Conservation (phyloP, 2,329 filamentous ascomycete species). For the Fusarium staphyleae region DNA sequence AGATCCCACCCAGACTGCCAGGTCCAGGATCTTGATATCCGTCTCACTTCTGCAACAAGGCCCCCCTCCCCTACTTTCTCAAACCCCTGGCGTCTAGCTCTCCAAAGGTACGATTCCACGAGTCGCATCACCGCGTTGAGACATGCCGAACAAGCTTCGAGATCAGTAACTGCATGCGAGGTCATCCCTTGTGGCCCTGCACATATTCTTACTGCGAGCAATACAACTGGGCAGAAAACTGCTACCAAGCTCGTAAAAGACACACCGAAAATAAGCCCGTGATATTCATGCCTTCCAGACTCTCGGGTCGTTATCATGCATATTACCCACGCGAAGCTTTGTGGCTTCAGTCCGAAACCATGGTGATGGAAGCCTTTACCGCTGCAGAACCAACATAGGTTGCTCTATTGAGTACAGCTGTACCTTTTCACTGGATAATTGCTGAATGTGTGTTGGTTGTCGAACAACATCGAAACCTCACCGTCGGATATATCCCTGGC, state of each 20-base stretch:
- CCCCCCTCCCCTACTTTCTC: neutral
- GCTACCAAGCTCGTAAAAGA: neutral
- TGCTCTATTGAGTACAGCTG: neutral
- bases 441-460: too few species aligned
- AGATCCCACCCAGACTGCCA: neutral
- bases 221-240: neutral
- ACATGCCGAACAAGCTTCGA: neutral
- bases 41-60: conserved; percentile 11
- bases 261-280: neutral
- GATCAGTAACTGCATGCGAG: neutral
- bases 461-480: too few species aligned
- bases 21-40: neutral
- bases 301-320: neutral
- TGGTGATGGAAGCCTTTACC: neutral
- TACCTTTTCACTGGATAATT: neutral
- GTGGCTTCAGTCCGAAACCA: neutral
- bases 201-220: neutral
- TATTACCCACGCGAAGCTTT: too few species aligned
- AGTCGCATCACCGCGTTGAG: neutral
- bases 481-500: neutral
- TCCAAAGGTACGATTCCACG: neutral
- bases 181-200: neutral
- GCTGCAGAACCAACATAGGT: neutral
- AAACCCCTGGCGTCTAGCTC: neutral
- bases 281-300: neutral